phyloP scores from a whole-genome alignment of 2,329 filamentous ascomycete species.

The Phaeosphaeriaceae sp. region DNA sequence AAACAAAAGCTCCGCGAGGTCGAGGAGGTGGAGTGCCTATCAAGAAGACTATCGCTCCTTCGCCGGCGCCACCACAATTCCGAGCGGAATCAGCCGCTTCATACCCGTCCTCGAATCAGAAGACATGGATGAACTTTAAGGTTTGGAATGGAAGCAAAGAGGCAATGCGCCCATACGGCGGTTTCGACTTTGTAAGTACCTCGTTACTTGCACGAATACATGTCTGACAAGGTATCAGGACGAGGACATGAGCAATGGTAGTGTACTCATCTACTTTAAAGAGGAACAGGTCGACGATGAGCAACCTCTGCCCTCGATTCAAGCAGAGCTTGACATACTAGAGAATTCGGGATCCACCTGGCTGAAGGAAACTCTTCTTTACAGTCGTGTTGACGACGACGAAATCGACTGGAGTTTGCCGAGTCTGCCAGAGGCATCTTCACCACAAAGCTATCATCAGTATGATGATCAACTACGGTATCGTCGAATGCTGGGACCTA shows the following conservation, averaged over 20 bases:
- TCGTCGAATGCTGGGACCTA: constrained; percentile 35
- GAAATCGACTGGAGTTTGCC: constrained; percentile 41
- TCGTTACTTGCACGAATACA: constrained; percentile 9
- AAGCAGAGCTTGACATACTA: constrained; percentile 44
- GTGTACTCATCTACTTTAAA: constrained; percentile 49
- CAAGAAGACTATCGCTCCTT: constrained; percentile 31
- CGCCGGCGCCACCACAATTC: constrained; percentile 23
- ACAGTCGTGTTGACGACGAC: constrained; percentile 46
- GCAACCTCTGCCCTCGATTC: constrained; percentile 46
- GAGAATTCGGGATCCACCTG: constrained; percentile 48
- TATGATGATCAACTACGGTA: constrained; percentile 25
- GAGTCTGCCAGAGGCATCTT: constrained; percentile 30
- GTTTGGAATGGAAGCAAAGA: constrained; percentile 45
- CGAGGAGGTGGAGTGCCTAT: constrained; percentile 49
- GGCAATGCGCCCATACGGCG: constrained; percentile 42
- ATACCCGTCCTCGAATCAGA: constrained; percentile 28
- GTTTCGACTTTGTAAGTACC: constrained; percentile 45
- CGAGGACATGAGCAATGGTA: constrained; percentile 48
- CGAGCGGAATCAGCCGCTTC: constrained; percentile 36
- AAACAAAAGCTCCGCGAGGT: constrained; percentile 47
- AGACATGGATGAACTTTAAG: constrained; percentile 47
- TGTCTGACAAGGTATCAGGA: constrained; percentile 34
- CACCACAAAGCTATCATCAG: constrained; percentile 20
- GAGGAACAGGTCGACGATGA: constrained; percentile 48
- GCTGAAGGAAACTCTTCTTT: constrained; percentile 45